Evolutionary conservation across 208 protist species (phyloP).

Genomic region (Entamoeba dispar): DNA sequence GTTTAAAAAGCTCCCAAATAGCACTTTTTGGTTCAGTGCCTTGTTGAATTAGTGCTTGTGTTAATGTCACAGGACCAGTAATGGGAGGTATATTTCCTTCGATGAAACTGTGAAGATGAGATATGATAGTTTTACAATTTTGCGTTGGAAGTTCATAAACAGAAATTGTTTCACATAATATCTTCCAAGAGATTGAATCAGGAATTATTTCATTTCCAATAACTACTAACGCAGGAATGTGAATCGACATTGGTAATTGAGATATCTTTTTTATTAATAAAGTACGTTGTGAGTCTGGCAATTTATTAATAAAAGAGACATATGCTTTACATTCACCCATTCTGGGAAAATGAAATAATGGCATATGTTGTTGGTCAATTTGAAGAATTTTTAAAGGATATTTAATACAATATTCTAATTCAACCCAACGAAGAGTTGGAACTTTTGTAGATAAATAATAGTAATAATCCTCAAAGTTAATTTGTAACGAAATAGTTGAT

Average conservation of each 20-base stretch:
- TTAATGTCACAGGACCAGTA: neutral
- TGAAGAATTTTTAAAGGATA: neutral
- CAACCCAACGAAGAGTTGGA: neutral
- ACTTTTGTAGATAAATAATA: neutral
- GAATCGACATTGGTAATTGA: neutral
- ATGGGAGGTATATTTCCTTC: neutral
- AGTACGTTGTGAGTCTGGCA: neutral
- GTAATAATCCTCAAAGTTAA: neutral
- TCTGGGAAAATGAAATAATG: neutral
- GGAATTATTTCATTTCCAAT: neutral
- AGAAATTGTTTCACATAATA: neutral
- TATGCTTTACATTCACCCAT: neutral
- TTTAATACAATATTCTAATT: neutral
- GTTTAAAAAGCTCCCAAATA: neutral
- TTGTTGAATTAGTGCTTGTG: neutral
- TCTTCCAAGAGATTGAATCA: neutral
- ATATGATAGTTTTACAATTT: neutral
- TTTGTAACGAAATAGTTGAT: neutral
- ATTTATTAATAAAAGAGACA: neutral
- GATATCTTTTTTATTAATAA: neutral
- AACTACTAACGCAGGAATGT: neutral
- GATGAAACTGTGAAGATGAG: neutral
- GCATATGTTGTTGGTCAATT: neutral
- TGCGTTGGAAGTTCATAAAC: neutral
- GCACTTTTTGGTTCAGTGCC: neutral